phyloP scores from a whole-genome alignment of 176 grass and related monocot genomes.

The Calamus simplicifolius region DNA sequence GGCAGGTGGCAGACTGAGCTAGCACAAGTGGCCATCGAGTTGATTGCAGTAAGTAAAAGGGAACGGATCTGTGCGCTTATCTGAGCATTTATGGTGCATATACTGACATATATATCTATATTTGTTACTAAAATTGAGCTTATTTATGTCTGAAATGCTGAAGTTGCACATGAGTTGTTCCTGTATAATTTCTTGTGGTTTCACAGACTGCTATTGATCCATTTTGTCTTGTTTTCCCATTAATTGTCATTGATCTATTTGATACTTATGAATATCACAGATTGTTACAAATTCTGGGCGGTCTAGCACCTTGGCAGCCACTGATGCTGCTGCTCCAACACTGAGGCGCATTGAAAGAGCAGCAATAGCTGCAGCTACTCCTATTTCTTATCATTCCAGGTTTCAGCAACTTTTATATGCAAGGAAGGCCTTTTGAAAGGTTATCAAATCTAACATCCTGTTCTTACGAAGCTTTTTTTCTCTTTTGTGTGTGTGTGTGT shows the following conservation, averaged over 20 bases:
- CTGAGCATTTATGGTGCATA: too few species aligned
- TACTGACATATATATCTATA: too few species aligned
- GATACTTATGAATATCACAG: slow-evolving; percentile 9
- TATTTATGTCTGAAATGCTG: too few species aligned
- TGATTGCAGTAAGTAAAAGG: slow-evolving; percentile 58
- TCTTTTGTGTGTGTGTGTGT: neutral
- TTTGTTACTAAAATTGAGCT: too few species aligned
- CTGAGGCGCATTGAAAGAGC: slow-evolving; percentile 93
- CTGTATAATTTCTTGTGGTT: too few species aligned
- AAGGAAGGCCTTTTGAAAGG: too few species aligned
- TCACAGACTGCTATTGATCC: too few species aligned
- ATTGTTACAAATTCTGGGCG: slow-evolving; percentile 93
- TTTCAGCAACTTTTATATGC: slow-evolving; percentile 24
- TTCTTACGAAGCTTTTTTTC: neutral
- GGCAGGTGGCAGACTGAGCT: slow-evolving; percentile 93
- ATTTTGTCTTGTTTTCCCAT: too few species aligned
- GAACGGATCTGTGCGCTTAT: too few species aligned
- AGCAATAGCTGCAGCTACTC: slow-evolving; percentile 93
- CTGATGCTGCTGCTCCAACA: slow-evolving; percentile 88
- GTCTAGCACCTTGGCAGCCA: slow-evolving; percentile 92
- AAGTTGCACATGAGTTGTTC: too few species aligned
- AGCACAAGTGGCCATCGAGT: slow-evolving; percentile 83
- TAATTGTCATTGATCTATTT: too few species aligned
- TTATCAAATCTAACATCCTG: neutral
- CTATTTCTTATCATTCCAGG: slow-evolving; percentile 94